These are phyloP conservation scores for Penicillium paneum DNA, from an alignment of 2,329 filamentous ascomycete species.

Conservation along the genomic window DNA sequence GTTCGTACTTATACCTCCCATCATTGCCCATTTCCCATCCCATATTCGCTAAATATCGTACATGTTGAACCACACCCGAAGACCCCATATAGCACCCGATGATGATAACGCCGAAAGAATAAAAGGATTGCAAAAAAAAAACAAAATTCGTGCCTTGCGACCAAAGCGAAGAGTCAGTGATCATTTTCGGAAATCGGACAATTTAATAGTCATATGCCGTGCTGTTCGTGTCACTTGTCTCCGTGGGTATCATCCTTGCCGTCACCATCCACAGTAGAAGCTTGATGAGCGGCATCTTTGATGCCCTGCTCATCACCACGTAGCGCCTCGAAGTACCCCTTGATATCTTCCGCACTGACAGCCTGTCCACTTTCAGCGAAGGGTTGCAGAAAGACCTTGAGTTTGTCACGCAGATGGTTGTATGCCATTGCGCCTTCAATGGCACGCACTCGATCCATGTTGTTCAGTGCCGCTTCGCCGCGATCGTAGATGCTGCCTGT, in stretches of 20 bases:
- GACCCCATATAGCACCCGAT: background rate
- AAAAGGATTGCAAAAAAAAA: background rate
- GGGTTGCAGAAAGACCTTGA: constrained; percentile 91
- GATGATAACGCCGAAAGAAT: background rate
- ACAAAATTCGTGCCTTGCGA: constrained; percentile 12
- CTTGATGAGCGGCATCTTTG: constrained; percentile 57
- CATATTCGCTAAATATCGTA: constrained; percentile 1
- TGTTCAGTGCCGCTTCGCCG: constrained; percentile 86
- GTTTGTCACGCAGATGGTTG: constrained; percentile 89
- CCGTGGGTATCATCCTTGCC: constrained; percentile 26
- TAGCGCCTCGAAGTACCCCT: constrained; percentile 90
- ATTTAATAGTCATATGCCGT: constrained; percentile 39
- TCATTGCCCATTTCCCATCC: background rate
- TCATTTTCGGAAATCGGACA: background rate
- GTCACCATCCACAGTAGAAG: constrained; percentile 37
- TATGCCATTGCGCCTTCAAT: constrained; percentile 99
- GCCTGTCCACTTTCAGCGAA: constrained; percentile 88
- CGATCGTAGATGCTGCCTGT: constrained; percentile 84
- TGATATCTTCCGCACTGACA: constrained; percentile 93
- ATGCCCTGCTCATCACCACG: constrained; percentile 80
- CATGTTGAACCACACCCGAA: background rate
- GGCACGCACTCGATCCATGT: constrained; percentile 85
- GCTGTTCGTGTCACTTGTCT: constrained; percentile 46
- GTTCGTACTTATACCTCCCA: background rate
- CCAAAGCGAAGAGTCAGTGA: background rate